These are phyloP conservation scores for Schizosaccharomyces pombe DNA, from an alignment of 805 yeast genomes.

Conservation along the genomic window DNA sequence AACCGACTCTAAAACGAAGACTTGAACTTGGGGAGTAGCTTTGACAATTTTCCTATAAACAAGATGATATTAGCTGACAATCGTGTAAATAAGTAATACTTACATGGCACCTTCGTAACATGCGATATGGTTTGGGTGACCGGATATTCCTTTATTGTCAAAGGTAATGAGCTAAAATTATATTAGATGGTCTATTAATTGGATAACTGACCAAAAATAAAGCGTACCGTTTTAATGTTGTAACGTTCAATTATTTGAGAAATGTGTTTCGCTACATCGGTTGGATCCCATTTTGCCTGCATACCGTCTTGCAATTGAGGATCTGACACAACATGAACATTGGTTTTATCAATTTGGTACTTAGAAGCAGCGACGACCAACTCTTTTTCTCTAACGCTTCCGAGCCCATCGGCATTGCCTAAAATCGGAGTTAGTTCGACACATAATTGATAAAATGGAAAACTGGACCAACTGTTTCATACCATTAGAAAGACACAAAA, in stretches of 20 bases:
- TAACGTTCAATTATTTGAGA: conserved; percentile 1
- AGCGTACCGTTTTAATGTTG: neutral
- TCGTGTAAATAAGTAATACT: neutral
- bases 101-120: conserved; percentile 25
- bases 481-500: conserved; percentile 31
- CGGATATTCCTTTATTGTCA: conserved; percentile 61
- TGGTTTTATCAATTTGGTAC: conserved; percentile 23
- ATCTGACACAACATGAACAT: conserved; percentile 26
- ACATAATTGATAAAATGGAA: neutral
- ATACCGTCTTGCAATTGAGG: conserved; percentile 45
- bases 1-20: conserved; percentile 4
- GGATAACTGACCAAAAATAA: neutral
- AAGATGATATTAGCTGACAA: neutral
- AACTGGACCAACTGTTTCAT: neutral
- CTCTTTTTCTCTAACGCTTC: conserved; percentile 38
- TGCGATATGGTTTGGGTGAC: conserved; percentile 68
- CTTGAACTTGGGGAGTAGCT: neutral
- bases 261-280: conserved; percentile 20
- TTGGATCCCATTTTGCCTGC: conserved; percentile 37
- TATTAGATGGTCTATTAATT: neutral
- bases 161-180: conserved; percentile 37
- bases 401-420: conserved; percentile 51
- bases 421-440: neutral
- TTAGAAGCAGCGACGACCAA: conserved; percentile 29
- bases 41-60: neutral